These are phyloP conservation scores for Capsicum chinense DNA, from an alignment of 257 asterid genomes.

Conservation along the genomic window DNA sequence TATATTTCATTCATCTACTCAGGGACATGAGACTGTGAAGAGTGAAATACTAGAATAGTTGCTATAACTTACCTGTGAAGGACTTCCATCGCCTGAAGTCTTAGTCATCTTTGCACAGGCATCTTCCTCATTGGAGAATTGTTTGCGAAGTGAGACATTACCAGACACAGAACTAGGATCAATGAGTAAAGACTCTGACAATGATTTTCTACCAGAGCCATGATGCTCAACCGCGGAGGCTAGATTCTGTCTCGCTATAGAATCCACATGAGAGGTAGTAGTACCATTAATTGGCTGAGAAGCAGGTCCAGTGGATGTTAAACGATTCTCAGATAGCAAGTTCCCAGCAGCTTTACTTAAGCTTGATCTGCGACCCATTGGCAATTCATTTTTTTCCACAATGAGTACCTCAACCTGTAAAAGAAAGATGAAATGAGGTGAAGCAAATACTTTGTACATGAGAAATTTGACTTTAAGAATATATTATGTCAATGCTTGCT, in stretches of 20 bases:
- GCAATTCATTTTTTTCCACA: constrained; percentile 80
- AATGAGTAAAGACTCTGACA: constrained; percentile 80
- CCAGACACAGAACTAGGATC: constrained; percentile 73
- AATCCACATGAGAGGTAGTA: constrained; percentile 54
- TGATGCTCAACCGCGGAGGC: constrained; percentile 82
- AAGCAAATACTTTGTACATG: constrained; percentile 26
- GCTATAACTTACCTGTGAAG: constrained; percentile 31
- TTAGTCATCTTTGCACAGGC: constrained; percentile 45
- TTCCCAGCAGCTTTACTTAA: constrained; percentile 83
- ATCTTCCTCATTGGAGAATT: constrained; percentile 75
- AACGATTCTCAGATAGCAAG: constrained; percentile 62
- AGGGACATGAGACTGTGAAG: neutral
- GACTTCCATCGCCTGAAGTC: constrained; percentile 57
- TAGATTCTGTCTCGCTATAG: constrained; percentile 70
- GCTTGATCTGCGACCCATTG: constrained; percentile 72
- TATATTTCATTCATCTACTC: neutral
- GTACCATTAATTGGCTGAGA: constrained; percentile 60
- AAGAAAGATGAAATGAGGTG: constrained; percentile 28
- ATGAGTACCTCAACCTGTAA: constrained; percentile 88
- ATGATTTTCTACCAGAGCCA: constrained; percentile 94
- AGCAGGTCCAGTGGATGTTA: constrained; percentile 47
- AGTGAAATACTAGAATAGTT: constrained; percentile 15
- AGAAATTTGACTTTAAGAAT: neutral
- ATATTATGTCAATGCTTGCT: constrained; percentile 16
- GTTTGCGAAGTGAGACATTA: constrained; percentile 87